Base-by-base conservation (phyloP, 495 filamentous ascomycete genomes). In the Mytilinidion resinicola region DNA sequence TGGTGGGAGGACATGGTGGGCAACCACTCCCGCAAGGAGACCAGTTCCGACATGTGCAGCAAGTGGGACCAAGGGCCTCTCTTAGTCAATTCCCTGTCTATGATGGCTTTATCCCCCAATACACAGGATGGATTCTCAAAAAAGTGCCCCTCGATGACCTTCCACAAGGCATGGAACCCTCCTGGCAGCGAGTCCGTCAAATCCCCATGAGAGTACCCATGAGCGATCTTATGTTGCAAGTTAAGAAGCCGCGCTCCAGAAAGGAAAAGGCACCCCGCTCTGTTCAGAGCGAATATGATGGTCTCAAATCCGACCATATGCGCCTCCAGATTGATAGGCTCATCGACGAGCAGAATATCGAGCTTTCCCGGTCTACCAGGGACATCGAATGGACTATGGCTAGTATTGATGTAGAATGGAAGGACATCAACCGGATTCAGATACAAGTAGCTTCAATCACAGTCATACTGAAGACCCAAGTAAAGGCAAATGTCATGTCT, bases 271-370 rank as follows among this genome's bases (percentile, higher is more conserved):
- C 5, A 15, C 20, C 17, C 9, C 14, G 19, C 12, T 36, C 33
- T 19, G 50, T 41, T 4, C 50, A 53, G 20, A 38, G 10, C 14
- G 20, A 14, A 19, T 53, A 36, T 38, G 50, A 53, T 38, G 9
- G 15, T 1, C 15, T 53, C 12, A 14, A 34, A 2, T 53, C 50
- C 10, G 14, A 17, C 33, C 33, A 53, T 37, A 15, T 17, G 12
- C 50, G 50, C 34, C 34, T 41, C 3, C 50, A 53, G 20, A 53
- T 53, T 41, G 50, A 53, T 8, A 15, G 21, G 25, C 50, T 53
- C 34, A 53, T 53, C 34, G 15, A 53, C 14, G 50, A 53, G 14
- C 8, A 53, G 20, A 53, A 37, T 17, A 8, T 5, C 4, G 37
- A 20, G 19, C 50, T 53, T 5, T 36, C 14, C 19, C 19, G 37